Conservation (phyloP, 139 green algal genomes). For the Chlamydomonas sphaeroides region DNA sequence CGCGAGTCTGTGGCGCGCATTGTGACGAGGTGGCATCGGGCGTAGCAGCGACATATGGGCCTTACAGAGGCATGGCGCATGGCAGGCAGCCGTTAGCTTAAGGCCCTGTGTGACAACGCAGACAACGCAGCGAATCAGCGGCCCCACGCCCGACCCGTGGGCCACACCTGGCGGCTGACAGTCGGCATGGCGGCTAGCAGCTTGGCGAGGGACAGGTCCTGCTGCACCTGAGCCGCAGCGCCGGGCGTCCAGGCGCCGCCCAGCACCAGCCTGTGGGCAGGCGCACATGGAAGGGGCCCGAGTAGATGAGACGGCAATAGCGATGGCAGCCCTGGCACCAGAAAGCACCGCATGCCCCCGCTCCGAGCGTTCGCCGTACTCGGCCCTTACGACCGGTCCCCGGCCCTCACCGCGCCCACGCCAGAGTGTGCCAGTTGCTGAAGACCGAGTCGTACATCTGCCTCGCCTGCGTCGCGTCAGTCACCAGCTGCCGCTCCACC, state of each 20-base stretch:
- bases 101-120: too few relatives aligned
- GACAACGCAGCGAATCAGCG: too few relatives aligned
- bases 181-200: too few relatives aligned
- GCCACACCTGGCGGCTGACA: slow-evolving; percentile 1
- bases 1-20: slow-evolving; percentile 13
- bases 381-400: neutral
- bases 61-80: neutral
- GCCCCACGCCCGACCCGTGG: too few relatives aligned
- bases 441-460: slow-evolving; percentile 1
- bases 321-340: neutral
- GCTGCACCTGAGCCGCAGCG: too few relatives aligned
- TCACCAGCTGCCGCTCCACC: slow-evolving; percentile 37
- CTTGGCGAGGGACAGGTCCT: too few relatives aligned
- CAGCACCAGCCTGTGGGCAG: too few relatives aligned
- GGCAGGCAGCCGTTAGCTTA: neutral
- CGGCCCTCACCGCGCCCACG: slow-evolving; percentile 33
- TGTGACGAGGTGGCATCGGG: slow-evolving; percentile 8
- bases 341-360: neutral
- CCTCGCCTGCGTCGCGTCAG: slow-evolving; percentile 14
- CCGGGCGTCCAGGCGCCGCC: too few relatives aligned
- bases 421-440: slow-evolving; percentile 35
- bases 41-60: slow-evolving; percentile 42
- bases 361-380: neutral
- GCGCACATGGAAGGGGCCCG: too few relatives aligned
- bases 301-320: neutral